Base-by-base conservation (phyloP, 768 basidiomycete species). In the Holtermannia corniformis region DNA sequence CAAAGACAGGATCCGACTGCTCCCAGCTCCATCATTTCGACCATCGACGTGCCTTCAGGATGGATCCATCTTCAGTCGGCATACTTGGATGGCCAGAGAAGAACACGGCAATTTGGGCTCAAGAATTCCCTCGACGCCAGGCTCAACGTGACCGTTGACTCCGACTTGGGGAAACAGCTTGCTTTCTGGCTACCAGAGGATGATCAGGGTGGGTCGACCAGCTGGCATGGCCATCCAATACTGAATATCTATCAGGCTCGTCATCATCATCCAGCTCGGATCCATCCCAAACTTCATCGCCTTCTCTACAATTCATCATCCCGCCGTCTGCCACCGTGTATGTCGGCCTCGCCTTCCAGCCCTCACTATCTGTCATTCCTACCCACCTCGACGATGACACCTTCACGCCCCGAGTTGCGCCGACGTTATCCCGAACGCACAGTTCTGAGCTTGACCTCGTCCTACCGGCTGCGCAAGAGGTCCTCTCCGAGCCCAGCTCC, bases 1-100 rank as follows among this genome's bases (percentile, higher is more conserved):
- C 45, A 41, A 12, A 41, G 12, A 12, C 37, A 41, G n/a, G 12
- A 41, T 12, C n/a, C 37, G 12, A 12, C 43, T 7, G 11, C 47
- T 37, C 25, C 25, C 26, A 11, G 24, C 47, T 5, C 28, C 13
- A 16, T n/a, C 21, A 10, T n/a, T 49, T 5, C 47, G 49, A 44
- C 50, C 3, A 26, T 60, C 20, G 65, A 64, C 32, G 63, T 67
- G 3, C 60, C 65, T 3, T 67, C 65, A 1, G 65, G 65, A 13
- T 67, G 65, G 65, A 67, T 67, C 13, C 65, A 67, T 44, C 50
- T 67, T 3, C 65, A 60, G 41, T 64, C 65, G 4, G 61, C 65
- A 1, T 67, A 67, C 28, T 51, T 67, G 16, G 63, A 67, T 49
- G 58, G 54, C 1, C 61, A 60, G 40, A 50, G 56, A 27, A 62